Evolutionary conservation across 225 moss, liverwort and hornwort genomes (phyloP), one percentile per base, ranked within the genome.

Genomic region (Physcomitrium patens): DNA sequence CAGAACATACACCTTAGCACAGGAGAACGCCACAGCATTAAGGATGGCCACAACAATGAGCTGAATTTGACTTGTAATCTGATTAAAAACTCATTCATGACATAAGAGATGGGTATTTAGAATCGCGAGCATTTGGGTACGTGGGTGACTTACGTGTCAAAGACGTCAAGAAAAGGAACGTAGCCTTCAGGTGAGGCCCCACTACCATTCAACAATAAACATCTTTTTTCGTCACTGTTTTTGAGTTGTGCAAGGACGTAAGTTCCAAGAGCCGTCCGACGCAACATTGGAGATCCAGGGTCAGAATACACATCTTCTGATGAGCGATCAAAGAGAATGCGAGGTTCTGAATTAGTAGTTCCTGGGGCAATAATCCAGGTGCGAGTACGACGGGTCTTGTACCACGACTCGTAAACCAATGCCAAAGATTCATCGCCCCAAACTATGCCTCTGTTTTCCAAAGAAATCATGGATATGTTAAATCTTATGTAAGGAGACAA

Each of bases 261-360:
- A 12, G 92, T 95, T 55, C 90, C 92, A 47, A 83, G 74, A 18
- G 84, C 54, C 16, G 94, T 95, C 75, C 90, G 74, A 9, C 94
- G 89, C 76, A 90, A 49, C 90, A 92, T 89, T 10, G 94, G 94
- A 53, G 94, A 92, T 28, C 94, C 94, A 77, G 94, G 94, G 71
- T 95, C 94, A 52, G 90, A 83, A 74, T 95, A 95, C 1, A 92
- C 94, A 79, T 95, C 94, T 79, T 95, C 94, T 24, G 92, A 87
- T 28, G 94, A 95, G 14, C 94, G 89, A 72, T 95, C 90, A 59
- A 95, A 87, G 2, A 95, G 74, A 51, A 80, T 58, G 16, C 78
- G 84, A 60, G 82, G 87, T 68, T 79, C 77, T 46, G 65, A 67
- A 48, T 78, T 74, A 60, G 71, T 76, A 81, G 90, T 77, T 6